A percentile compares a stretch with the other conserved stretches of the same genome.
Conservation (phyloP, 345 rosid genomes). For the Eucalyptus regnans region DNA sequence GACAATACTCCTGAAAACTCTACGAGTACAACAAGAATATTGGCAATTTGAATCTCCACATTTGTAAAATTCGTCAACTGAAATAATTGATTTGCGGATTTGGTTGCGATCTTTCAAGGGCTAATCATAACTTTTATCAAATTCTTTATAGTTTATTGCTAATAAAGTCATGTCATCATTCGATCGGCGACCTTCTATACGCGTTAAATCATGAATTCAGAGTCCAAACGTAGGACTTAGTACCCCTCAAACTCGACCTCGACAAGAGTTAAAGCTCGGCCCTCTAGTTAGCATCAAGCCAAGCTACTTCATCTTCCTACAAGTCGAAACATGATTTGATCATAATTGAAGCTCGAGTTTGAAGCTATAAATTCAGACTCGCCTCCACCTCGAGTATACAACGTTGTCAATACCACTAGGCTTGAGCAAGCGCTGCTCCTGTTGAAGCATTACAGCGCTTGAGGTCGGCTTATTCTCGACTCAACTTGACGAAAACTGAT, state of each 20-base stretch:
- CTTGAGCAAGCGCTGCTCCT: neutral
- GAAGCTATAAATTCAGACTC: neutral
- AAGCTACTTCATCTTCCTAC: neutral
- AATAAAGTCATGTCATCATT: neutral
- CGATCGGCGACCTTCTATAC: neutral
- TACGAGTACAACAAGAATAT: accelerated
- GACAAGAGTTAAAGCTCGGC: neutral
- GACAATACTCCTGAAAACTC: accelerated
- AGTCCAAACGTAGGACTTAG: neutral
- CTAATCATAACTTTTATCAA: neutral
- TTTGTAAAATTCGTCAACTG: neutral
- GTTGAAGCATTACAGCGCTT: neutral
- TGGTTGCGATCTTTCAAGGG: neutral
- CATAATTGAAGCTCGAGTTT: neutral
- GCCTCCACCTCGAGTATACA: neutral
- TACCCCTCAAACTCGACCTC: neutral
- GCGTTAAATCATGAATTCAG: neutral
- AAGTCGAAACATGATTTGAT: neutral
- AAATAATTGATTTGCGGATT: neutral
- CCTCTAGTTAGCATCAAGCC: neutral
- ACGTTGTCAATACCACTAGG: neutral
- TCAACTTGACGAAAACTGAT: neutral
- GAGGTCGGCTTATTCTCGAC: neutral
- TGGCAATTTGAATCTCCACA: neutral
- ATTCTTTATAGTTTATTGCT: neutral